Base-by-base conservation (phyloP, 768 basidiomycete species). In the Boletus subparvulus region DNA sequence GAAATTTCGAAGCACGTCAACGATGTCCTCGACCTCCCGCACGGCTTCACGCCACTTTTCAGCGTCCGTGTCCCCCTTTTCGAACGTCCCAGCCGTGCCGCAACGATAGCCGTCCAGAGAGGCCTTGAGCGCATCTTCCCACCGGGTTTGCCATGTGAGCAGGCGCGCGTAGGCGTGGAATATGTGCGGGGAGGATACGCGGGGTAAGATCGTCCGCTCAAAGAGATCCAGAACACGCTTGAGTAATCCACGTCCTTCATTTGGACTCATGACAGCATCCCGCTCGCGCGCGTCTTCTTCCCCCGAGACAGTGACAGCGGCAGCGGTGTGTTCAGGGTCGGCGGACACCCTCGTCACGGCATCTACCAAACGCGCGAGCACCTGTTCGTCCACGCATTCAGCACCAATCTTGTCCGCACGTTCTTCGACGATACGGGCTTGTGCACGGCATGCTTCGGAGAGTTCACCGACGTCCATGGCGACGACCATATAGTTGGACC, bases 401-500 rank as follows among this genome's bases (percentile, higher is more conserved):
- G 80, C 82, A 26, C 81, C 80, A 8, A 69, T 62, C 58, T 80
- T 77, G 50, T 69, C 68, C 28, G 61, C 64, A 11, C 74, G 59
- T 52, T 74, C 73, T 61, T 95, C 92, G 37, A 98, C 83, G 54
- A 98, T 79, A 4, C 94, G 86, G 0, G 81, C 80, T 21, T 93
- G 78, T 0, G 95, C 96, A 39, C 92, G 86, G 56, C 85, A 87
- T 1, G 93, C 87, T 68, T 99, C 96, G 1, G 84, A 78, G 47
- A 98, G 80, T 68, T 98, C 94, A 8, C 95, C 96, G 19, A 98
- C 90, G 62, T 98, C 94, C 72, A 97, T 79, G 4, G 92, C 82
- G 28, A 98, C 87, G 66, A 97, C 78, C 88, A 92, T 94, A 77
- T 94, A 98, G 77, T 99, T 99, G 58, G 81, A 80, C 97, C 97